phyloP scores from a whole-genome alignment of 768 basidiomycete species.

The Naematelia aurantialba region DNA sequence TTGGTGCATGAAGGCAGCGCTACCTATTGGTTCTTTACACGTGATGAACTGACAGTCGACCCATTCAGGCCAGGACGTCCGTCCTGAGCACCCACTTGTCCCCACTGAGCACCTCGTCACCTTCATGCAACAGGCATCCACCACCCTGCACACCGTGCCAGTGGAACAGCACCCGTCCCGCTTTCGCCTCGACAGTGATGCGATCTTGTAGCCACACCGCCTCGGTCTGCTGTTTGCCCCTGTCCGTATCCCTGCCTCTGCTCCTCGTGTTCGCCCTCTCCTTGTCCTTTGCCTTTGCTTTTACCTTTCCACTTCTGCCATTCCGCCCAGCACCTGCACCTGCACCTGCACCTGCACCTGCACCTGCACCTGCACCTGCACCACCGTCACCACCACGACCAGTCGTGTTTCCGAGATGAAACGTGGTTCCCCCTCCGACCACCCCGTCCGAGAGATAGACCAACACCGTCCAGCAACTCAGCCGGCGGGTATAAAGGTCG shows the following conservation, averaged over 20 bases:
- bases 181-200: slow-evolving; percentile 22
- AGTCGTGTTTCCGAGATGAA: slow-evolving; percentile 10
- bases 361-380: no score
- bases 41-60: no score
- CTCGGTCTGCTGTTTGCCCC: neutral
- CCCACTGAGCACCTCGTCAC: slow-evolving; percentile 28
- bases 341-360: no score
- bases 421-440: slow-evolving; percentile 33
- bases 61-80: slow-evolving; percentile 28
- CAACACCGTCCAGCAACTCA: slow-evolving; percentile 31
- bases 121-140: slow-evolving; percentile 39
- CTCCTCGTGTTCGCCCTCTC: neutral
- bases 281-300: slow-evolving; percentile 3
- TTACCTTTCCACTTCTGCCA: neutral
- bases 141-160: slow-evolving; percentile 31
- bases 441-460: slow-evolving; percentile 21
- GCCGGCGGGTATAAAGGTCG: slow-evolving; percentile 7
- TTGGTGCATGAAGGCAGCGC: no score
- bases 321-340: no score
- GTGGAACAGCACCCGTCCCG: slow-evolving; percentile 34
- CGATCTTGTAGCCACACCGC: slow-evolving; percentile 10
- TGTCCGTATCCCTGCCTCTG: neutral
- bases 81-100: slow-evolving; percentile 42
- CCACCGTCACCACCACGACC: no score
- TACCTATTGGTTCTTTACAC: no score